Percentiles rank a stretch among this genome's conserved stretches.
Evolutionary conservation across 306 rosid genomes (phyloP).

Genomic region (Trifolium subterraneum): DNA sequence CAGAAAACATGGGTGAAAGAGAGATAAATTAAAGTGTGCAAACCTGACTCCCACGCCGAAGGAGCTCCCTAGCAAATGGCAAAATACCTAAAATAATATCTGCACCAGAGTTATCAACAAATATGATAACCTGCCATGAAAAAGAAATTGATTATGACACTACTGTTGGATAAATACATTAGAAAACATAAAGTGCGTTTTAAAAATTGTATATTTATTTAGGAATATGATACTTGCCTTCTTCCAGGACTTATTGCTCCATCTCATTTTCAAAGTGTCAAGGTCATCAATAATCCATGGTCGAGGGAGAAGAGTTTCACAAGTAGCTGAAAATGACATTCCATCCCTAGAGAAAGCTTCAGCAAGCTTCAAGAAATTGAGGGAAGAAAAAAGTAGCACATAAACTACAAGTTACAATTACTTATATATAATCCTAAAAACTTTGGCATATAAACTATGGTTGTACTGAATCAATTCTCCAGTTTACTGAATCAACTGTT

Average conservation of each 20-base stretch:
- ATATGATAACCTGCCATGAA: conserved; percentile 74
- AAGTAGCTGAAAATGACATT: conserved; percentile 82
- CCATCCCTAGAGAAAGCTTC: conserved; percentile 91
- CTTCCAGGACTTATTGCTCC: conserved; percentile 86
- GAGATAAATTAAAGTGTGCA: conserved; percentile 36
- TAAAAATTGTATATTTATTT: conserved; percentile 8
- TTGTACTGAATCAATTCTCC: not conserved
- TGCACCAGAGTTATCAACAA: conserved; percentile 98
- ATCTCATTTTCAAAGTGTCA: conserved; percentile 69
- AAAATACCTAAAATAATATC: conserved; percentile 92
- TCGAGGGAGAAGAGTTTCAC: conserved; percentile 83
- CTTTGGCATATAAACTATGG: conserved; percentile 2
- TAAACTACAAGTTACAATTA: conserved; percentile 10
- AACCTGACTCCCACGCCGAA: conserved; percentile 83
- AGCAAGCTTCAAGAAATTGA: conserved; percentile 78
- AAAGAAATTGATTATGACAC: conserved; percentile 41
- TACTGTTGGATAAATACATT: conserved; percentile 11
- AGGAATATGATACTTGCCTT: conserved; percentile 59
- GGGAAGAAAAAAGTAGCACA: conserved; percentile 34
- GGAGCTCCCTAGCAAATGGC: conserved; percentile 97
- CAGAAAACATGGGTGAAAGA: conserved; percentile 1
- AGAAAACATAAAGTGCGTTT: conserved; percentile 12
- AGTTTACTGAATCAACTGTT: conserved; percentile 4
- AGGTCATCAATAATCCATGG: conserved; percentile 98
- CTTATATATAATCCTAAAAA: conserved; percentile 26